A percentile compares a stretch with the other conserved stretches of the same genome.
Conservation (phyloP, 495 filamentous ascomycete species). For the Alectoria sarmentosa region DNA sequence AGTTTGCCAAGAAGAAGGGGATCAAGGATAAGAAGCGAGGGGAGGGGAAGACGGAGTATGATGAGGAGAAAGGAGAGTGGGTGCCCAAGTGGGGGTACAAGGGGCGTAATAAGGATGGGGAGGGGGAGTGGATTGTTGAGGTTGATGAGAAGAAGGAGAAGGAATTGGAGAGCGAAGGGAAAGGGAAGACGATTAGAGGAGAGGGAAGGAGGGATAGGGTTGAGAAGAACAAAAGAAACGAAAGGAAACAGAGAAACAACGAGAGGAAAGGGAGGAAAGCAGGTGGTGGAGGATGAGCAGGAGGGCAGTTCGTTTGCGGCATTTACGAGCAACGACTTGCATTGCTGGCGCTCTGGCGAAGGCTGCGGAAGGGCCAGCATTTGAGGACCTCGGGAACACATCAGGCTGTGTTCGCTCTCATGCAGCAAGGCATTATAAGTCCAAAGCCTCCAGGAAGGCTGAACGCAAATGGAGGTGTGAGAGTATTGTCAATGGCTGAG, state of each 20-base stretch:
- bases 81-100: slow-evolving; percentile 92
- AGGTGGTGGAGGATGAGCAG: slow-evolving; percentile 24
- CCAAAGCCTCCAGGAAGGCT: not conserved
- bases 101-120: slow-evolving; percentile 76
- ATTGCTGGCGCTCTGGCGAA: not conserved
- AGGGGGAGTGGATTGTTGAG: slow-evolving; percentile 81
- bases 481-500: not conserved
- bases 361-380: not conserved
- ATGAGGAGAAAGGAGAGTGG: slow-evolving; percentile 81
- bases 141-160: slow-evolving; percentile 64
- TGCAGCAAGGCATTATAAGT: not conserved
- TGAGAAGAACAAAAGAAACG: slow-evolving; percentile 53
- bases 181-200: slow-evolving; percentile 53
- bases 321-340: not conserved
- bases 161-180: slow-evolving; percentile 44
- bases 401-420: not conserved
- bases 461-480: not conserved
- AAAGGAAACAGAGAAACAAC: slow-evolving; percentile 64
- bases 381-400: not conserved
- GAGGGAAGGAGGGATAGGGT: slow-evolving; percentile 51
- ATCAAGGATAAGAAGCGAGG: slow-evolving; percentile 71
- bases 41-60: slow-evolving; percentile 65
- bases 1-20: slow-evolving; percentile 92
- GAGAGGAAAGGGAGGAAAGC: slow-evolving; percentile 47
- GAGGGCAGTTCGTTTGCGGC: not conserved